Evolutionary conservation across 75 land plant species (phyloP), one percentile per base, ranked within the genome.

Genomic region (Pseudotsuga menziesii): DNA sequence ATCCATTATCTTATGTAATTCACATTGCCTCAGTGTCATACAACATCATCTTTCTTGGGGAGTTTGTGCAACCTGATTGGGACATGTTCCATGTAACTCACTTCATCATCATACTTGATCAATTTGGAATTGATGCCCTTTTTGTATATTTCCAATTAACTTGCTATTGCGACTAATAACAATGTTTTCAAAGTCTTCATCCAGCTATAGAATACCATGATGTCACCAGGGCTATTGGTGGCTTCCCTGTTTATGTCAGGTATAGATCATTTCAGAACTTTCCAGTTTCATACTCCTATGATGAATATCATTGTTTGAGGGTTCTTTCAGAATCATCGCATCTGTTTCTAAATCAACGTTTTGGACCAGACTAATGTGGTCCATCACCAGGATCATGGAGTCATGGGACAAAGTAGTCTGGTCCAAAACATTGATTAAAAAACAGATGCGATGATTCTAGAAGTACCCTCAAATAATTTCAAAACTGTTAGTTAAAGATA

Each of bases 51-150:
- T 96, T 96, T 80, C 83, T 96, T 35, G 99, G 95, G 55, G 98
- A 96, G 78, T 84, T 94, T 72, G 94, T 96, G 99, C 84, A 85
- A 76, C 98, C 99, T 2, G 99, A 96, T 75, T 96, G 99, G 99
- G 99, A 96, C 80, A 96, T 94, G 99, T 96, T 96, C 78, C 88
- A 86, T 19, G 72, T 69, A 39, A 69, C 23, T 69, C 25, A 69
- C 11, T 39, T 79, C 54, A 35, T 19, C 3, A 69, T 44, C 7
- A 7, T n/a, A 5, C 9, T 19, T 64, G 35, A 64, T 64, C 39
- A 16, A 64, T 64, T 64, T 20, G 11, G 25, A 11, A 36, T n/a
- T 15, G n/a, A 39, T 41, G 20, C 2, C 48, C 52, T 69, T 12
- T 69, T 44, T 69, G 41, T 4, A 48, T 35, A 39, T 69, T 69